Conservation (phyloP, 495 filamentous ascomycete species). For the Neurospora sp. region DNA sequence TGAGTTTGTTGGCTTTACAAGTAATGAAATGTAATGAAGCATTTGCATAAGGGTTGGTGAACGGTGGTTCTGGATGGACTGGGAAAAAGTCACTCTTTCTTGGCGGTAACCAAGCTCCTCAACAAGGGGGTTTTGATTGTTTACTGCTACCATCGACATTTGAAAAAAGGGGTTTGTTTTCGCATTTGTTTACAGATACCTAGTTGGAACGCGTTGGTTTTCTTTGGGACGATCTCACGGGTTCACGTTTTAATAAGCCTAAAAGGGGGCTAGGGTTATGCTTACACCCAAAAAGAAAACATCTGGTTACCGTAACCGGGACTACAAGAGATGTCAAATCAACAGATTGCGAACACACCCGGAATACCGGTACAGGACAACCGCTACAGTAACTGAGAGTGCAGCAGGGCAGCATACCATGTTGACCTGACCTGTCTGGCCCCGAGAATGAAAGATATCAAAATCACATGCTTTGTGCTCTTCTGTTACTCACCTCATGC, state of each 20-base stretch:
- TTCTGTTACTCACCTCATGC: background rate
- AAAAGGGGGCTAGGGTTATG: background rate
- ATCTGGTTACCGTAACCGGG: background rate
- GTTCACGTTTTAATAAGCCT: background rate
- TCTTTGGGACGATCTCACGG: background rate
- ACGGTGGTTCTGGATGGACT: background rate
- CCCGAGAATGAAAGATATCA: background rate
- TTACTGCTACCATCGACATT: constrained; percentile 4
- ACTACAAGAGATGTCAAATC: background rate
- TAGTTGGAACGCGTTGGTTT: background rate
- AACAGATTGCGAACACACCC: background rate
- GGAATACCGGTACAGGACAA: background rate
- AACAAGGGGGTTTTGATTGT: background rate
- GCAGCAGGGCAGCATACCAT: background rate
- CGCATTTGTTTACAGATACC: background rate
- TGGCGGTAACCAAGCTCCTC: background rate
- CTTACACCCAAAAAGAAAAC: background rate
- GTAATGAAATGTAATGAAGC: background rate
- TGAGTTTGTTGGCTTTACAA: constrained; percentile 33
- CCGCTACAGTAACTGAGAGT: background rate
- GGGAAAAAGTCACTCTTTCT: background rate
- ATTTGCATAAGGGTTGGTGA: background rate
- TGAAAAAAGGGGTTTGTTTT: background rate
- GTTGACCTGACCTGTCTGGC: background rate
- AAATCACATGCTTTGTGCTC: background rate